These are phyloP conservation scores for Citeromyces matritensis DNA, from an alignment of 805 yeast genomes.

Conservation along the genomic window DNA sequence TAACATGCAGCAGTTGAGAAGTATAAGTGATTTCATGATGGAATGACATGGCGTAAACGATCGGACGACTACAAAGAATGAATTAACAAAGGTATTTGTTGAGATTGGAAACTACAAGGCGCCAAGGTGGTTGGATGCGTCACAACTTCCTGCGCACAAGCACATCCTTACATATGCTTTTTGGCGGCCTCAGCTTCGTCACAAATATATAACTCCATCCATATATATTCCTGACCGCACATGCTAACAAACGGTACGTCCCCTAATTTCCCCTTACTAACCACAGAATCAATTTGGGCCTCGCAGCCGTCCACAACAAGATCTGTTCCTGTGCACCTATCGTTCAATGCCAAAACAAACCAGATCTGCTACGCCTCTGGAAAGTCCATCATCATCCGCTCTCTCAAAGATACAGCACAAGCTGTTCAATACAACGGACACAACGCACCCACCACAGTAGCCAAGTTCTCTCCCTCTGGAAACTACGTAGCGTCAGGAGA, in stretches of 20 bases:
- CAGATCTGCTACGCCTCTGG: slow-evolving; percentile 74
- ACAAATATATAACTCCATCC: not conserved
- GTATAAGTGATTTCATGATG: no score
- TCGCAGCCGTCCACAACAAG: slow-evolving; percentile 73
- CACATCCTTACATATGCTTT: not conserved
- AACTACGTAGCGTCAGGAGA: slow-evolving; percentile 88
- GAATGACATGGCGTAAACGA: no score
- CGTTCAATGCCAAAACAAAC: slow-evolving; percentile 57
- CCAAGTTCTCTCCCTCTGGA: slow-evolving; percentile 81
- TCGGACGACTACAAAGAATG: no score
- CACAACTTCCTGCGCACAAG: no score
- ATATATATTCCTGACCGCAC: not conserved
- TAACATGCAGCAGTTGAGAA: no score
- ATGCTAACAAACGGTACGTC: not conserved
- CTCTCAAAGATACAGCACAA: slow-evolving; percentile 34
- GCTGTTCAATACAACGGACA: slow-evolving; percentile 66
- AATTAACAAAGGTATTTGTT: no score
- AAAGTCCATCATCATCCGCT: slow-evolving; percentile 60
- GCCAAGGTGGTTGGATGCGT: no score
- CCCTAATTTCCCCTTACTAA: slow-evolving; percentile 1
- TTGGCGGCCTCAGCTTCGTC: no score
- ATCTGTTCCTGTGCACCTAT: slow-evolving; percentile 54
- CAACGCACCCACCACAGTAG: slow-evolving; percentile 60
- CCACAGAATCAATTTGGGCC: slow-evolving; percentile 29
- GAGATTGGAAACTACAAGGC: no score